Evolutionary conservation across 306 rosid genomes (phyloP), one percentile per base, ranked within the genome.

Genomic region (Inga oerstediana): DNA sequence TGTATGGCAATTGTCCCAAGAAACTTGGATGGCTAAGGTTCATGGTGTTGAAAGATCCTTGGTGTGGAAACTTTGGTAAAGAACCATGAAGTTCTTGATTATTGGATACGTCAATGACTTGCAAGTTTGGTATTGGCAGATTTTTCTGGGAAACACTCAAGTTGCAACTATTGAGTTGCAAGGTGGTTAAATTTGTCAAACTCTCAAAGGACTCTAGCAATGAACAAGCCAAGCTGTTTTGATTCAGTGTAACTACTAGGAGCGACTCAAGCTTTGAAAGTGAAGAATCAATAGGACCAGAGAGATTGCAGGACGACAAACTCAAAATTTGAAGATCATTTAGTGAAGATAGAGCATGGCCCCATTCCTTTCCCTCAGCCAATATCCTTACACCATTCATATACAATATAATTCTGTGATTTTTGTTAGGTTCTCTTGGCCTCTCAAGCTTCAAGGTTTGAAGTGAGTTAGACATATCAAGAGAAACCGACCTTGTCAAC

Each of bases 381-480:
- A 90, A 83, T 74, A 88, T 70, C 0, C 3, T n/a, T 0, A 85
- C 81, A 59, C 89, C 87, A 86, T 89, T 92, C 0, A 93, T 82
- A 81, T 75, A 22, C 2, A 91, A 81, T 75, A 22, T 1, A 91
- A 56, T 46, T 81, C 82, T 6, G 2, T 3, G 45, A 93, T 86
- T 49, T 77, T n/a, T 1, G 79, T 32, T 16, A 93, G 72, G 44
- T 87, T 88, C 7, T 70, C 32, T 59, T 51, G 81, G 87, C 8
- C 17, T 83, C 77, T 85, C 72, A 2, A 85, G 82, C 37, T 68
- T 80, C n/a, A 74, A 54, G 11, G 67, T 22, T 6, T 61, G 67
- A 24, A 22, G 34, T 61, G 35, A 22, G 67, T 35, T 61, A 22
- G 52, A 62, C 58, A 84, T 8, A 70, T 58, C 72, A 70, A 88